A percentile compares a stretch with the other conserved stretches of the same genome.
These are phyloP conservation scores for Ophiocordyceps australis DNA, from an alignment of 2,329 filamentous ascomycete species.

Conservation along the genomic window DNA sequence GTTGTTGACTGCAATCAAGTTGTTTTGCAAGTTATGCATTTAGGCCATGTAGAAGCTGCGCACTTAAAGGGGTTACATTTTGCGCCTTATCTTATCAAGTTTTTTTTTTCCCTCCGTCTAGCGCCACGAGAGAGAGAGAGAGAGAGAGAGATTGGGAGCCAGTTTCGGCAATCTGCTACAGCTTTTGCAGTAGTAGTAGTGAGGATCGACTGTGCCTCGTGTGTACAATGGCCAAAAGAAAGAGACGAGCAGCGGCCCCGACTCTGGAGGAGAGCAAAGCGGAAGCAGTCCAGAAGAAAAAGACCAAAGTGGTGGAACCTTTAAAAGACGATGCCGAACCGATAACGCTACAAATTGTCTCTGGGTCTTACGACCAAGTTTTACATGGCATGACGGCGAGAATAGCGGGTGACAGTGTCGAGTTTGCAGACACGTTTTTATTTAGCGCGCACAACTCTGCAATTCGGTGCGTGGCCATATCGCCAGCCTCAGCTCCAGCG, in stretches of 20 bases:
- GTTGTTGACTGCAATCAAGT: no score
- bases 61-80: no score
- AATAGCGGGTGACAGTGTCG: slow-evolving; percentile 29
- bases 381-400: slow-evolving; percentile 80
- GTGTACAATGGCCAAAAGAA: slow-evolving; percentile 33
- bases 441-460: slow-evolving; percentile 88
- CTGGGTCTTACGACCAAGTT: slow-evolving; percentile 85
- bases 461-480: slow-evolving; percentile 76
- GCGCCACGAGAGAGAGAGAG: no score
- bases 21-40: no score
- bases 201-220: no score
- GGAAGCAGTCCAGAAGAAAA: slow-evolving; percentile 16
- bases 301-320: slow-evolving; percentile 8
- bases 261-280: slow-evolving; percentile 7
- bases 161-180: no score
- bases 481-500: slow-evolving; percentile 46
- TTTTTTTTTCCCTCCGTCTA: no score
- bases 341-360: slow-evolving; percentile 69
- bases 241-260: slow-evolving; percentile 19
- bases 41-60: no score
- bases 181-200: no score
- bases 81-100: no score
- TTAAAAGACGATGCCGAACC: slow-evolving; percentile 4
- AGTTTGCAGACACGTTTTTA: slow-evolving; percentile 83
- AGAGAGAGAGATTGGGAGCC: no score